Conservation (phyloP, 2,329 filamentous ascomycete genomes). For the Curvularia eragrostidis region DNA sequence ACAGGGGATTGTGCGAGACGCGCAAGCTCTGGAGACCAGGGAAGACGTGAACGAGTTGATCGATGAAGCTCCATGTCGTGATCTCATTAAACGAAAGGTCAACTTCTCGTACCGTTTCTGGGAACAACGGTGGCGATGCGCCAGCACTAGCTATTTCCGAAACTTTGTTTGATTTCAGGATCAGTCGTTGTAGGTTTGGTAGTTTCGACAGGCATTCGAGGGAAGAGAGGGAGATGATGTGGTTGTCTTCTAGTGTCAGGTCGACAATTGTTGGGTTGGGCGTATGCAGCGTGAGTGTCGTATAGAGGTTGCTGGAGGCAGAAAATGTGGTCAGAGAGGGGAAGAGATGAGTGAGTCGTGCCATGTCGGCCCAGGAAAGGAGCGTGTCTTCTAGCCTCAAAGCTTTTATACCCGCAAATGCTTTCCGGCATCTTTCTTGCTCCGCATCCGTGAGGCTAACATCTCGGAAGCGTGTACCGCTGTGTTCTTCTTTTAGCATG, state of each 20-base stretch:
- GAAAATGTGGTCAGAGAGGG: slow-evolving; percentile 61
- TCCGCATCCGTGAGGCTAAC: slow-evolving; percentile 35
- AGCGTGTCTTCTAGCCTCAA: slow-evolving; percentile 60
- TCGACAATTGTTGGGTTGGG: slow-evolving; percentile 64
- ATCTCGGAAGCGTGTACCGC: slow-evolving; percentile 73
- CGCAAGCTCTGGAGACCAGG: slow-evolving; percentile 78
- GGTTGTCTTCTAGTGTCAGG: slow-evolving; percentile 75
- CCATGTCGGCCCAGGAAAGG: slow-evolving; percentile 49
- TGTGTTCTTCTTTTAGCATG: slow-evolving; percentile 43
- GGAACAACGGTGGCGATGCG: slow-evolving; percentile 33
- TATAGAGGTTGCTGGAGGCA: slow-evolving; percentile 49
- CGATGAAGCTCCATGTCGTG: slow-evolving; percentile 73
- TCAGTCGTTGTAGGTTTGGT: slow-evolving; percentile 56
- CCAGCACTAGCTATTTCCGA: slow-evolving; percentile 44
- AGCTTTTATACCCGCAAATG: slow-evolving; percentile 51
- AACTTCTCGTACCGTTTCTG: slow-evolving; percentile 47
- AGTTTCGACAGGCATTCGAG: slow-evolving; percentile 67
- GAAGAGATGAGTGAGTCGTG: slow-evolving; percentile 59
- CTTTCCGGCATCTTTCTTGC: slow-evolving; percentile 28
- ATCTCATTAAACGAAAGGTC: slow-evolving; percentile 58
- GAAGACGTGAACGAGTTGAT: slow-evolving; percentile 70
- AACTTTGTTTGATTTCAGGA: slow-evolving; percentile 79
- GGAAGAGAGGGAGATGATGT: slow-evolving; percentile 66
- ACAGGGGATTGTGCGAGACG: slow-evolving; percentile 86
- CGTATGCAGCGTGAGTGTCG: slow-evolving; percentile 37